phyloP scores from a whole-genome alignment of 441 rosid genomes.

The Erodium texanum region DNA sequence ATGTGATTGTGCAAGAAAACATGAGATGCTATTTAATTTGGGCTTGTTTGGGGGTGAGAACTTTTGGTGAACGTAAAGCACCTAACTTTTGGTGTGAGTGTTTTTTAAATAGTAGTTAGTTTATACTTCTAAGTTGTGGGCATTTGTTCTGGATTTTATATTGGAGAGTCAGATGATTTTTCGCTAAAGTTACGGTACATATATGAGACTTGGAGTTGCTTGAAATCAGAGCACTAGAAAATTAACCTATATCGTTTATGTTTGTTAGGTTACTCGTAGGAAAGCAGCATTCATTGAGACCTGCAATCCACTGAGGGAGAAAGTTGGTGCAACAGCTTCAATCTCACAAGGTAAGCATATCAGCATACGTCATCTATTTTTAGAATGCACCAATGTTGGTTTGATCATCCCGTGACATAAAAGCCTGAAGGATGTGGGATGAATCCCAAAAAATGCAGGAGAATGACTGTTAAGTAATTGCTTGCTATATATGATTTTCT shows the following conservation, averaged over 20 bases:
- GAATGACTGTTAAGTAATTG: neutral
- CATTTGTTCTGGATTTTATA: neutral
- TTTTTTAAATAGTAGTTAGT: too few relatives aligned
- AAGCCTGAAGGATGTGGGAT: neutral
- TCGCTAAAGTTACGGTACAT: neutral
- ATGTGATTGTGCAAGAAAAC: neutral
- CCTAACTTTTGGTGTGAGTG: neutral
- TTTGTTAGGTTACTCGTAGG: conserved; percentile 66
- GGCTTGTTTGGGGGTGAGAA: neutral
- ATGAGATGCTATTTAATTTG: neutral
- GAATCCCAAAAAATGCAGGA: neutral
- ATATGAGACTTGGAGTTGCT: neutral
- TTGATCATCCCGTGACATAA: neutral
- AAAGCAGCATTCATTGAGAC: conserved; percentile 72
- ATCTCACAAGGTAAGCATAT: conserved; percentile 55
- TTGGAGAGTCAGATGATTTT: neutral
- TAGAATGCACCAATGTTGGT: neutral
- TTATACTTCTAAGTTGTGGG: neutral
- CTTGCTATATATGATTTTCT: neutral
- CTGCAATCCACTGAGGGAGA: conserved; percentile 56
- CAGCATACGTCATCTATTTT: neutral
- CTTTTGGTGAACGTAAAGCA: neutral
- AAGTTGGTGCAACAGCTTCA: conserved; percentile 56
- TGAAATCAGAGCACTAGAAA: neutral
- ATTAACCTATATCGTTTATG: neutral